Base-by-base conservation (phyloP, 2,329 filamentous ascomycete species). In the Cryphonectria nitschkei region DNA sequence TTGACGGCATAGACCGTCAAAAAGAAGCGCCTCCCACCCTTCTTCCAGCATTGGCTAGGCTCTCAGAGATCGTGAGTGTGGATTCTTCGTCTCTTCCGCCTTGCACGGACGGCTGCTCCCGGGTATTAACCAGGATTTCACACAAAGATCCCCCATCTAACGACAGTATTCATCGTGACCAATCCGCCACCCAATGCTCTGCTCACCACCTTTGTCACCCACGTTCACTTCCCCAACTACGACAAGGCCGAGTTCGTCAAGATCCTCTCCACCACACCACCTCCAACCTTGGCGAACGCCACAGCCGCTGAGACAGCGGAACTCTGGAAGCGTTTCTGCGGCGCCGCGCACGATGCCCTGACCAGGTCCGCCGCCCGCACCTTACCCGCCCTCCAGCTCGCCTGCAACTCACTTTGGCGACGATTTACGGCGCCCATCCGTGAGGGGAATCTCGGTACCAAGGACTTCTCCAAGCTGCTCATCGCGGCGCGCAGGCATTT, bases 1-100 rank as follows among this genome's bases (percentile, higher is more conserved):
- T 98, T 73, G 96, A 98, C 82, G 93, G 90, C 14, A 91, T 98
- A 70, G 95, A 98, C 79, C 88, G 87, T 73, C 93, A 97, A 79
- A 87, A 92, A 76, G 95, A 98, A 77, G 89, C 92, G 7, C 89
- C 92, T 7, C 86, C 89, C 2, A 97, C 93, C 1, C 82, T 98
- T 19, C 82, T 97, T 5, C 90, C 95, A 43, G 94, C 93, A 16
- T 82, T 99, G 73, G 93, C 92, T 32, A 88, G 95, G 72, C 80
- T 99, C 29, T 92, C 93, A 19, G 94, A 98, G 80, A 87, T 91
- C 72, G 93, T 96, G 82, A 76, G 90, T 61, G 68, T 72, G 56
- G 9, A 7, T 19, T 14, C 34, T 29, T 14, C 14, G 13, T n/a
- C 22, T 19, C 37, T 43, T 29, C 22, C 5, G 0, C 58, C 58